A percentile compares a stretch with the other conserved stretches of the same genome.
These are phyloP conservation scores for Arachis hypogaea DNA, from an alignment of 306 rosid genomes.

Conservation along the genomic window DNA sequence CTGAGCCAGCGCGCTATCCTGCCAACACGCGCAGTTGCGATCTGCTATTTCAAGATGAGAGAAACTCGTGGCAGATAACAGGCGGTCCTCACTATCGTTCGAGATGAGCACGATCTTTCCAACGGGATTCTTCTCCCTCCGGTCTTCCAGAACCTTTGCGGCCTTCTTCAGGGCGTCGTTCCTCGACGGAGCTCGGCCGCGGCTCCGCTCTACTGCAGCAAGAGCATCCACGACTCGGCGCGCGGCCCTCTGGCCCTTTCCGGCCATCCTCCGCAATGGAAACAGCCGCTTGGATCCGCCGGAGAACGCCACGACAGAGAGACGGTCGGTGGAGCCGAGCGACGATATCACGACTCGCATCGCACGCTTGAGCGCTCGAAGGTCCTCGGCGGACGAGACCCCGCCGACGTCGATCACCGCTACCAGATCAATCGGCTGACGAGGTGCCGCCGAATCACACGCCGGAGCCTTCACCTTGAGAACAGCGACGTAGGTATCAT, in stretches of 20 bases:
- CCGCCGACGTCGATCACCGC: conserved; percentile 65
- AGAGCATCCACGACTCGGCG: conserved; percentile 47
- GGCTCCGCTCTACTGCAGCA: conserved; percentile 36
- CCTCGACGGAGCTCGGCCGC: conserved; percentile 46
- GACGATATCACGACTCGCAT: conserved; percentile 68
- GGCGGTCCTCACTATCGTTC: conserved; percentile 27
- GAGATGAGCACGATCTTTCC: conserved; percentile 69
- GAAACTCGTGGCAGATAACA: conserved; percentile 53
- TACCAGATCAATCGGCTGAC: conserved; percentile 79
- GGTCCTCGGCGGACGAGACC: conserved; percentile 42
- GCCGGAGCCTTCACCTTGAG: conserved; percentile 66
- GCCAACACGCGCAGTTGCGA: conserved; percentile 31
- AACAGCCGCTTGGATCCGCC: conserved; percentile 71
- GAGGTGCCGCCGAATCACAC: conserved; percentile 30
- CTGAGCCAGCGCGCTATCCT: conserved; percentile 48
- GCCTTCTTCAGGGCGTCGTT: conserved; percentile 85
- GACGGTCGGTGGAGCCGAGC: conserved; percentile 75
- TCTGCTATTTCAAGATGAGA: conserved; percentile 55
- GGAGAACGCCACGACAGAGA: conserved; percentile 78
- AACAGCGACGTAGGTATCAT: conserved; percentile 59
- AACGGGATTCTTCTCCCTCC: conserved; percentile 74
- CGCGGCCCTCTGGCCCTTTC: conserved; percentile 67
- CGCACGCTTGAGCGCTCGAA: conserved; percentile 67
- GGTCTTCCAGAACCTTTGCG: conserved; percentile 80
- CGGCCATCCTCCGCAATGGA: conserved; percentile 69